Evolutionary conservation across 768 basidiomycete genomes (phyloP).

Genomic region (Tulasnella sp.): DNA sequence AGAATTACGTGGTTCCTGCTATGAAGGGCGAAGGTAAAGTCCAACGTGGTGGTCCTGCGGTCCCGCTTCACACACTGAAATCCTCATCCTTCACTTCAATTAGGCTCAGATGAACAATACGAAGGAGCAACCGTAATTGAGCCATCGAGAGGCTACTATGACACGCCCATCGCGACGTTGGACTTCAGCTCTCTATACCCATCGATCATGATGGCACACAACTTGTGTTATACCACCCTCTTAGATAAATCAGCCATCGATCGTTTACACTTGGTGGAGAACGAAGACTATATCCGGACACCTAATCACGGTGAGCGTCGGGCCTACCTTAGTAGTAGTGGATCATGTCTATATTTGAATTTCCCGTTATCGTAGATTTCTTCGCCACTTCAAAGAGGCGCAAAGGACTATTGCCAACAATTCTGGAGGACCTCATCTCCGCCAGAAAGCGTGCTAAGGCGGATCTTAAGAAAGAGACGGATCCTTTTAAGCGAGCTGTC

Average conservation of each 20-base stretch:
- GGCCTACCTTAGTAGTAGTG: no score
- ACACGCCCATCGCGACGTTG: conserved; percentile 90
- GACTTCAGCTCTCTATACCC: conserved; percentile 99
- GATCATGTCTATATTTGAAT: background rate
- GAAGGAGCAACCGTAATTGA: conserved; percentile 99
- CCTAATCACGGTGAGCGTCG: conserved; percentile 74
- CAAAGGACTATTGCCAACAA: conserved; percentile 83
- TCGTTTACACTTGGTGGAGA: conserved; percentile 63
- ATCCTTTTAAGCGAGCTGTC: conserved; percentile 94
- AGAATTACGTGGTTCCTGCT: conserved; percentile 81
- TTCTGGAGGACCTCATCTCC: conserved; percentile 85
- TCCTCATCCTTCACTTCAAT: background rate
- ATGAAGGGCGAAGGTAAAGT: conserved; percentile 67
- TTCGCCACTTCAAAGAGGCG: conserved; percentile 64
- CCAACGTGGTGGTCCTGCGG: background rate
- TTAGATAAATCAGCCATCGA: conserved; percentile 71
- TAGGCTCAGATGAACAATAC: conserved; percentile 90
- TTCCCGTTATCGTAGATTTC: conserved; percentile 45
- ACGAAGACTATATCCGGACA: conserved; percentile 85
- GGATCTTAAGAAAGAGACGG: conserved; percentile 92
- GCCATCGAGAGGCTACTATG: conserved; percentile 91
- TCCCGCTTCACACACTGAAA: background rate
- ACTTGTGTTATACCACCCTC: conserved; percentile 96
- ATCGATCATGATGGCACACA: conserved; percentile 99
- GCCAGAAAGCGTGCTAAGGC: conserved; percentile 92